A percentile compares a stretch with the other conserved stretches of the same genome.
phyloP scores from a whole-genome alignment of 2,329 filamentous ascomycete species.

The Fusarium anthophilum region DNA sequence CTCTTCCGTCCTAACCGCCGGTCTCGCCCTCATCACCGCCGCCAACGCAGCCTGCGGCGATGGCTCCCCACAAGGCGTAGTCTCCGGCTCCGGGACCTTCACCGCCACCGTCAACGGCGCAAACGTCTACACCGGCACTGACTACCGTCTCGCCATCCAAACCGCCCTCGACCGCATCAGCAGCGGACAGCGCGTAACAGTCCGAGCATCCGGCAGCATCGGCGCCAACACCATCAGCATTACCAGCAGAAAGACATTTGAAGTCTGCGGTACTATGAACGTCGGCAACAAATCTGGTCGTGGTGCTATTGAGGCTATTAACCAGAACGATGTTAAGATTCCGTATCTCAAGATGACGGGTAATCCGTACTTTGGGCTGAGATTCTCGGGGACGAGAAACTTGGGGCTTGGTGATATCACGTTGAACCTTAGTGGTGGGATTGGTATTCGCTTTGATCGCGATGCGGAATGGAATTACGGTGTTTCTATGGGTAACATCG shows the following conservation, averaged over 20 bases:
- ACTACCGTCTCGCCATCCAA: conserved; percentile 65
- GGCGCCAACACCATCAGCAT: conserved; percentile 63
- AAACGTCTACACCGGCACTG: conserved; percentile 60
- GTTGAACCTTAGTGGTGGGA: conserved; percentile 62
- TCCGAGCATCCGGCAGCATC: conserved; percentile 65
- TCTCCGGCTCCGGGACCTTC: conserved; percentile 59
- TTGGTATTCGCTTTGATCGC: conserved; percentile 67
- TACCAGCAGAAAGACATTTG: conserved; percentile 63
- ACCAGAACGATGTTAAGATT: conserved; percentile 60
- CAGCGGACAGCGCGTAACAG: conserved; percentile 61
- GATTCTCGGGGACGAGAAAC: conserved; percentile 61
- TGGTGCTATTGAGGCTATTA: conserved; percentile 63
- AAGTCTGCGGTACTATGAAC: conserved; percentile 67
- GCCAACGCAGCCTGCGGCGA: conserved; percentile 58
- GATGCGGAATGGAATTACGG: conserved; percentile 62
- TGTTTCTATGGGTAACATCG: conserved; percentile 63
- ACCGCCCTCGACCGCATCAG: conserved; percentile 61
- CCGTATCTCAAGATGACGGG: conserved; percentile 67
- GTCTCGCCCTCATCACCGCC: conserved; percentile 52
- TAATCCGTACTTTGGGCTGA: conserved; percentile 65
- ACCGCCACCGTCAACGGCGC: conserved; percentile 55
- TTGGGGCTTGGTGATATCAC: conserved; percentile 61
- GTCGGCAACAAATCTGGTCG: conserved; percentile 52
- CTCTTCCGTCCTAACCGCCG: conserved; percentile 49
- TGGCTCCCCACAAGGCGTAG: conserved; percentile 55